These are phyloP conservation scores for Nakazawaea ishiwadae DNA, from an alignment of 805 yeast species.

Conservation along the genomic window DNA sequence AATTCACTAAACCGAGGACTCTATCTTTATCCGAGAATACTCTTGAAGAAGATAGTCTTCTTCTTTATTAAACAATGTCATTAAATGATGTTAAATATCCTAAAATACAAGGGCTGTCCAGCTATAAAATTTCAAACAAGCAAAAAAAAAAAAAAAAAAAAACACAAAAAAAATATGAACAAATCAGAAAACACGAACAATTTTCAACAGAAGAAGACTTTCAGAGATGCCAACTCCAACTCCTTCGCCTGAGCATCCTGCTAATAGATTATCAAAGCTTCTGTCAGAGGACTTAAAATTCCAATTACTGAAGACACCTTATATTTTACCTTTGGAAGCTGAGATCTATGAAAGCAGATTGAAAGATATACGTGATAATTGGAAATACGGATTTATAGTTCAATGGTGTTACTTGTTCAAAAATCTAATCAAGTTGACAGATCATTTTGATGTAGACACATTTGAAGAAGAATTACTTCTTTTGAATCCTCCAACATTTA, in stretches of 20 bases:
- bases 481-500: conserved; percentile 34
- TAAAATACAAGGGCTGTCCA: too few relatives aligned
- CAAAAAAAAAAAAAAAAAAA: too few relatives aligned
- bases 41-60: too few relatives aligned
- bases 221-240: conserved; percentile 11
- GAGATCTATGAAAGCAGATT: conserved; percentile 27
- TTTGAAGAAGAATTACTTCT: conserved; percentile 60
- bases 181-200: too few relatives aligned
- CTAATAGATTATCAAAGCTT: conserved; percentile 22
- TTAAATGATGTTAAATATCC: too few relatives aligned
- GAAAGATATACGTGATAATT: conserved; percentile 28
- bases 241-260: conserved; percentile 23
- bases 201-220: too few relatives aligned
- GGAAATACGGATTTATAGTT: conserved; percentile 34
- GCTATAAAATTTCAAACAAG: too few relatives aligned
- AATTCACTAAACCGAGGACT: too few relatives aligned
- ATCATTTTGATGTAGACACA: conserved; percentile 51
- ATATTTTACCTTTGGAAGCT: conserved; percentile 31
- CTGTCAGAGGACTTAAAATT: conserved; percentile 30
- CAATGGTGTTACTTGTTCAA: conserved; percentile 57
- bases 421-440: conserved; percentile 46
- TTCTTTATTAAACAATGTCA: too few relatives aligned
- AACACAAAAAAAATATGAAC: too few relatives aligned
- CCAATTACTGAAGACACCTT: conserved; percentile 35
- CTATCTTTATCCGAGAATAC: too few relatives aligned